Evolutionary conservation across 2,329 filamentous ascomycete genomes (phyloP), one percentile per base, ranked within the genome.

Genomic region (Colletotrichum spaethianum): DNA sequence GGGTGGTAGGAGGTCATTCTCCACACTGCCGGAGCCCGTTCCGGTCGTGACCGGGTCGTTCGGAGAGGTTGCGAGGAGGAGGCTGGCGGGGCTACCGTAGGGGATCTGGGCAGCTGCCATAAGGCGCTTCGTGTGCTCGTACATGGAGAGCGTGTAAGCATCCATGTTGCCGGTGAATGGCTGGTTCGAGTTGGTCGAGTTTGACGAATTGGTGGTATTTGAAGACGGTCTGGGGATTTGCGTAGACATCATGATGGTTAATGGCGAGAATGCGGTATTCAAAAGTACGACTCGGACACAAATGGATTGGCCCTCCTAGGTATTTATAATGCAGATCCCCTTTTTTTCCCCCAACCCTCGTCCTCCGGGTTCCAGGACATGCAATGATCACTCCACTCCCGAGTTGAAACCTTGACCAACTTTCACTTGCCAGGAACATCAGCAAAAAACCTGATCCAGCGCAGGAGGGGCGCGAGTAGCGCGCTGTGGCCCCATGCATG

Each of bases 271-370:
- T 40, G n/a, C 23, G 23, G 28, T 23, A 18, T 42, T 42, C 4
- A 20, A 28, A 4, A 11, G n/a, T 57, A 42, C 55, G 23, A 40
- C 14, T 59, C 36, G n/a, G 9, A 26, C 28, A 6, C 46, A 2
- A 18, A 1, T 14, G 28, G 55, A 52, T 63, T 26, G 60, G 14
- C 33, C 46, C 44, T 63, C 31, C 18, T 38, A 63, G 60, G 44
- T 63, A 63, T 63, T 63, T 63, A 63, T 63, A 63, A 40, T 52
- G 60, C 33, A 52, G 60, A 63, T 63, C 59, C 20, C 44, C 60
- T 48, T 46, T 31, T 50, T 40, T 18, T 40, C 33, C 26, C 38
- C 38, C 40, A 42, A 40, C 26, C 60, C 44, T n/a, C n/a, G 31
- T 62, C n/a, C n/a, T 50, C 53, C 33, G 26, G 14, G 31, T 16